phyloP scores from a whole-genome alignment of 2,329 filamentous ascomycete genomes.

The Cladorrhinum sp. region DNA sequence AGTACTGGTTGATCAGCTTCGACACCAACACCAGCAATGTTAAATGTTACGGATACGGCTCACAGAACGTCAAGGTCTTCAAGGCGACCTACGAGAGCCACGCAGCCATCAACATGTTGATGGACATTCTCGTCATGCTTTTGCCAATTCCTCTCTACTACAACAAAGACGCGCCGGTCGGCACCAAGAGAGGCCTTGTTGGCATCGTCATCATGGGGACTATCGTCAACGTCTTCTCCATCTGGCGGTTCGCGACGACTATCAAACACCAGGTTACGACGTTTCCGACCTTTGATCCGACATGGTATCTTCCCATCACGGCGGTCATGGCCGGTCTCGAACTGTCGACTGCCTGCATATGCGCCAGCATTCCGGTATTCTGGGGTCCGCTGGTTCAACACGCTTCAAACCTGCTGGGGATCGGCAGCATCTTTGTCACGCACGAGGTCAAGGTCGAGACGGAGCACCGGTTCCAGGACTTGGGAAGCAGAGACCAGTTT shows the following conservation, averaged over 20 bases:
- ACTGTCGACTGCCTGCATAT: conserved; percentile 17
- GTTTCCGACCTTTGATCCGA: conserved; percentile 33
- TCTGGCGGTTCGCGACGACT: conserved; percentile 33
- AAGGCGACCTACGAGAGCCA: conserved; percentile 35
- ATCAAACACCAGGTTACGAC: conserved; percentile 32
- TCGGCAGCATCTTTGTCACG: conserved; percentile 18
- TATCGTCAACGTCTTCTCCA: conserved; percentile 29
- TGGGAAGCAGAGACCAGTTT: conserved; percentile 10
- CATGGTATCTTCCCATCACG: conserved; percentile 32
- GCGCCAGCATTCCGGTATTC: conserved; percentile 22
- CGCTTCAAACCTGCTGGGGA: conserved; percentile 9
- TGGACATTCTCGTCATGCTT: conserved; percentile 34
- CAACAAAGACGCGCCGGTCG: conserved; percentile 20
- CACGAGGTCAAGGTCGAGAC: conserved; percentile 16
- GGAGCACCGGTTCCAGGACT: conserved; percentile 8
- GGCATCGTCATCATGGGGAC: conserved; percentile 32
- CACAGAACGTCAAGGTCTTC: conserved; percentile 27
- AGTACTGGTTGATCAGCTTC: conserved; percentile 11
- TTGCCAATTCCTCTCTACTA: conserved; percentile 36
- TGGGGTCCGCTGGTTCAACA: conserved; percentile 12
- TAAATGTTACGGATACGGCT: conserved; percentile 34
- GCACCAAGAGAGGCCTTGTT: conserved; percentile 30
- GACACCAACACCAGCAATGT: conserved; percentile 22
- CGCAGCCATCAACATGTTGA: conserved; percentile 33
- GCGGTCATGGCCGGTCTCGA: conserved; percentile 26